Evolutionary conservation across 2,329 filamentous ascomycete species (phyloP).

Genomic region (Botrytis tulipae): DNA sequence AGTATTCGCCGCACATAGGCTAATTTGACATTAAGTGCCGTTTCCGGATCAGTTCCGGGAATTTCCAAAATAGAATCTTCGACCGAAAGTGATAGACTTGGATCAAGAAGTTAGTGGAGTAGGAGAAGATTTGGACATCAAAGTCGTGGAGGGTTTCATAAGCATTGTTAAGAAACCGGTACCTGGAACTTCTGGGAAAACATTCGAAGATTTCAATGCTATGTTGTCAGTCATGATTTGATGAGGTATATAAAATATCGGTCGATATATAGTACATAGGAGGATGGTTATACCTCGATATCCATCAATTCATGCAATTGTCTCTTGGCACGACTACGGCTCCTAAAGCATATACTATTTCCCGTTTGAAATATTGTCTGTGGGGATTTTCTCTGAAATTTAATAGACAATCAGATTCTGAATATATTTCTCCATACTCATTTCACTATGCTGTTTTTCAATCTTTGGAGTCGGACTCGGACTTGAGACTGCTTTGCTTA

Average conservation of each 20-base stretch:
- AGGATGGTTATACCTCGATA: neutral
- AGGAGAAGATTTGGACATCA: conserved; percentile 1
- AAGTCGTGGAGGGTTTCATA: neutral
- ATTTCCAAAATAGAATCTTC: conserved; percentile 8
- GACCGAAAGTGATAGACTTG: neutral
- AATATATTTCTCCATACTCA: neutral
- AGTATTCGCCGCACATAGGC: conserved; percentile 1
- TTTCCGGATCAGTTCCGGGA: conserved; percentile 6
- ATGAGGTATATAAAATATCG: neutral
- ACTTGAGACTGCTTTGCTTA: conserved; percentile 1
- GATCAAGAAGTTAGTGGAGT: conserved; percentile 5
- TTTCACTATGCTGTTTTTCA: neutral
- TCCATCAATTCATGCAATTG: neutral
- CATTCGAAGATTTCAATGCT: neutral
- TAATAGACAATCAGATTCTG: neutral
- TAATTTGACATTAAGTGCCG: conserved; percentile 9
- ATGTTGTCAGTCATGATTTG: neutral
- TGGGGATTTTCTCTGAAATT: neutral
- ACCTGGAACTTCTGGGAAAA: neutral
- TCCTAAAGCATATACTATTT: neutral
- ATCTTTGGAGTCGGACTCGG: neutral
- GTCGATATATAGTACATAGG: neutral
- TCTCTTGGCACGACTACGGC: neutral
- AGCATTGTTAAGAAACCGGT: neutral
- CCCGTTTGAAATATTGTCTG: neutral